These are phyloP conservation scores for Fusarium sororula DNA, from an alignment of 2,329 filamentous ascomycete genomes.

Conservation along the genomic window DNA sequence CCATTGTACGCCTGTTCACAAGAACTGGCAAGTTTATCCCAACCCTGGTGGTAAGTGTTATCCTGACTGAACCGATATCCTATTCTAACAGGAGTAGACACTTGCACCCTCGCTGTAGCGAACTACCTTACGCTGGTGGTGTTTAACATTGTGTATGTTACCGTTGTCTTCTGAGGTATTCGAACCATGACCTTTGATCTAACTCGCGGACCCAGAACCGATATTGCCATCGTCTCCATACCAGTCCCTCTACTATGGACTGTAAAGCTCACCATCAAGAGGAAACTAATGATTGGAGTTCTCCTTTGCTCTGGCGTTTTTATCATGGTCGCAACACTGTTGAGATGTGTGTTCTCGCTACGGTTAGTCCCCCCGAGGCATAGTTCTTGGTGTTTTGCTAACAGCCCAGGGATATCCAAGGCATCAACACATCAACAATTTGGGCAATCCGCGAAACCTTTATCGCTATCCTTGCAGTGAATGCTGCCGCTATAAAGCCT, in stretches of 20 bases:
- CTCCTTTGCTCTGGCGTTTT: constrained; percentile 56
- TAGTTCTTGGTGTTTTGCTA: background rate
- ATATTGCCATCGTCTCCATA: constrained; percentile 51
- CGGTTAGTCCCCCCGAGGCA: background rate
- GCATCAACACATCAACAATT: constrained; percentile 51
- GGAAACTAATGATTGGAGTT: constrained; percentile 51
- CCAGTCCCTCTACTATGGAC: constrained; percentile 53
- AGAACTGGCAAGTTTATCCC: constrained; percentile 53
- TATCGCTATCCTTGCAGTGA: constrained; percentile 54
- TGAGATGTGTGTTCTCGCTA: constrained; percentile 53
- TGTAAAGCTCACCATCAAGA: constrained; percentile 48
- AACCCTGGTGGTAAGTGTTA: constrained; percentile 50
- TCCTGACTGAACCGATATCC: no score
- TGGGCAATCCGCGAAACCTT: constrained; percentile 57
- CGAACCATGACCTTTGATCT: background rate
- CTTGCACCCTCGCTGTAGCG: constrained; percentile 48
- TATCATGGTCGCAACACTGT: constrained; percentile 52
- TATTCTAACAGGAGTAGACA: constrained; percentile 33
- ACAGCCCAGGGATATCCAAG: constrained; percentile 42
- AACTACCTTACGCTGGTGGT: constrained; percentile 51
- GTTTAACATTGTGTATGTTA: constrained; percentile 48
- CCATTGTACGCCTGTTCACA: constrained; percentile 50
- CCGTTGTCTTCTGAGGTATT: background rate
- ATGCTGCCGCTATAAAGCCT: constrained; percentile 53
- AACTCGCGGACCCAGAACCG: constrained; percentile 45